phyloP scores from a whole-genome alignment of 2,329 filamentous ascomycete genomes.

The Alternaria brassicae region DNA sequence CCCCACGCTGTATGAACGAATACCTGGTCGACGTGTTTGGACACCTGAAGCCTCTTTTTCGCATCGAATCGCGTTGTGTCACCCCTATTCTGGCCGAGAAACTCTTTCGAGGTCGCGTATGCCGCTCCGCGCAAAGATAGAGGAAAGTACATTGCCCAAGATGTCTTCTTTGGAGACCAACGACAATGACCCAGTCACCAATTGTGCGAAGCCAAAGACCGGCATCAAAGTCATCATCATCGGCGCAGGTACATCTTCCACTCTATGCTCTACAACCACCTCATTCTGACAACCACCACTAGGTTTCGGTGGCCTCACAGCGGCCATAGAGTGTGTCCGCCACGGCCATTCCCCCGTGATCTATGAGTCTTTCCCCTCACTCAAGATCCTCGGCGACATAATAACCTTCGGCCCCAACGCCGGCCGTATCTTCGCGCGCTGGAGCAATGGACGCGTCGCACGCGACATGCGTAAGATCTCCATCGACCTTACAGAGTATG shows the following conservation, averaged over 20 bases:
- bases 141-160: constrained; percentile 22
- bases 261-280: not conserved
- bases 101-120: constrained; percentile 11
- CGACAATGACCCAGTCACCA: not conserved
- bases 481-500: constrained; percentile 61
- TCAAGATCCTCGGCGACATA: constrained; percentile 68
- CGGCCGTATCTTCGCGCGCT: constrained; percentile 67
- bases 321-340: constrained; percentile 68
- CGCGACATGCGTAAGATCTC: constrained; percentile 58
- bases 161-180: constrained; percentile 31
- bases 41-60: constrained; percentile 2
- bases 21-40: constrained; percentile 13
- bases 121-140: constrained; percentile 31
- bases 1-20: constrained; percentile 20
- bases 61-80: not conserved
- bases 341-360: constrained; percentile 67
- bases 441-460: constrained; percentile 60
- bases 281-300: constrained; percentile 17
- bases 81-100: not conserved
- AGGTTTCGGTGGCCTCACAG: constrained; percentile 68
- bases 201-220: constrained; percentile 42
- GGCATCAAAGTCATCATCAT: constrained; percentile 63
- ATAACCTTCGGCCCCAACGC: constrained; percentile 68
- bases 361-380: constrained; percentile 64
- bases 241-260: constrained; percentile 48